Conservation (phyloP, 108 stramenopile species). For the Asterionellopsis glacialis region DNA sequence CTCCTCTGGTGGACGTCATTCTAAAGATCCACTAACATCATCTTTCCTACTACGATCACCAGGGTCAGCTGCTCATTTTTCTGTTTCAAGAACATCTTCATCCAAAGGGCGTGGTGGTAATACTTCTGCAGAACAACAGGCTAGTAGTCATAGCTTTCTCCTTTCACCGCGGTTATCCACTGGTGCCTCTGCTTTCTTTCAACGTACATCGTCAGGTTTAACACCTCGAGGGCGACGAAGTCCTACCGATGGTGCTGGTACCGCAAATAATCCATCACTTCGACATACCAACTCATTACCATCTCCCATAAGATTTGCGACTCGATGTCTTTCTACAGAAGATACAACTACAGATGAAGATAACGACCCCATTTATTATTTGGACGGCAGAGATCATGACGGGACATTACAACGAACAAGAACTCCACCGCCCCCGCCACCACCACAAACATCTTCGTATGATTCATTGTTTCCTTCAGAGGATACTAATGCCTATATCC, state of each 20-base stretch:
- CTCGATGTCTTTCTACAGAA: background rate
- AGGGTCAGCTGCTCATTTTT: slow-evolving; percentile 27
- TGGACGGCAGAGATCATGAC: too few relatives aligned
- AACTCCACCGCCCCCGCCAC: too few relatives aligned
- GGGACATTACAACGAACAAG: too few relatives aligned
- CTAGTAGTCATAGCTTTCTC: background rate
- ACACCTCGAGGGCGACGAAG: too few relatives aligned
- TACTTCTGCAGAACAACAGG: background rate
- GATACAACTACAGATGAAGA: background rate
- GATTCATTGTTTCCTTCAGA: too few relatives aligned
- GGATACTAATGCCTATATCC: too few relatives aligned
- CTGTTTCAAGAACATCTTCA: background rate
- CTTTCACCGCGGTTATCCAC: background rate
- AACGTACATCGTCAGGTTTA: too few relatives aligned
- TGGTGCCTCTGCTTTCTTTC: too few relatives aligned
- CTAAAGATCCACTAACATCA: slow-evolving; percentile 15
- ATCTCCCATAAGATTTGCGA: background rate
- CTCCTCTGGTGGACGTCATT: background rate
- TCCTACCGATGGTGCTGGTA: background rate
- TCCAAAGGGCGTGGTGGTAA: background rate
- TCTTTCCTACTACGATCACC: slow-evolving; percentile 30
- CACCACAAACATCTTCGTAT: too few relatives aligned
- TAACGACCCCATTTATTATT: too few relatives aligned
- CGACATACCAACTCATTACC: background rate
- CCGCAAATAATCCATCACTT: background rate